Base-by-base conservation (phyloP, 257 asterid species). In the Henckelia pumila region DNA sequence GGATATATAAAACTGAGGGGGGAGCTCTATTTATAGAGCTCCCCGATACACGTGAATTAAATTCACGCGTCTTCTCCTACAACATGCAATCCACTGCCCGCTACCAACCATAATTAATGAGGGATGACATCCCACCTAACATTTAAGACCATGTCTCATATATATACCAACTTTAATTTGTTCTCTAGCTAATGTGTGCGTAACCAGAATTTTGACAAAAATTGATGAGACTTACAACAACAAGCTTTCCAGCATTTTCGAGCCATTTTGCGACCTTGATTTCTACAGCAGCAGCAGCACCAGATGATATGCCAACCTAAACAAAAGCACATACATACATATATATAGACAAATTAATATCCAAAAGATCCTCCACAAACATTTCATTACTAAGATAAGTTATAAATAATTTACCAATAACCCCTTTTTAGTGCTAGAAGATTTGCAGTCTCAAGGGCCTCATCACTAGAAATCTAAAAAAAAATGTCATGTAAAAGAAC, bases 261-360 rank as follows among this genome's bases (percentile, higher is more conserved):
- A 93, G 93, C 33, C 86, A 86, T 59, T 86, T 89, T 13, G 96
- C 96, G 16, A 87, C 59, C 79, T 59, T 80, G 69, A 92, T 83
- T 28, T 96, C 96, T 7, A 95, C 92, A 0, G 95, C 91, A 0
- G 98, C 88, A 3, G 98, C 97, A 1, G 97, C 97, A 70, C 98
- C 98, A 50, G 97, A 92, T 74, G 98, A 92, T 63, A 92, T 92
- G 50, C 96, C 97, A 57, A 86, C 92, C 98, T 92, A 85, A 37
- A 44, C 4, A 0, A 0, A 44, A 44, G 52, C 5, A 37, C 13
- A 33, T 1, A 33, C 1, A n/a, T n/a, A n/a, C n/a, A n/a, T n/a
- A n/a, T n/a, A 14, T 3, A 14, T 0, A 40, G 52, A 44, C 7
- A 14, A n/a, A n/a, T n/a, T n/a, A 44, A 44, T 44, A 13, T 44